These are phyloP conservation scores for Sordariomycetes sp. DNA, from an alignment of 2,329 filamentous ascomycete species.

Conservation along the genomic window DNA sequence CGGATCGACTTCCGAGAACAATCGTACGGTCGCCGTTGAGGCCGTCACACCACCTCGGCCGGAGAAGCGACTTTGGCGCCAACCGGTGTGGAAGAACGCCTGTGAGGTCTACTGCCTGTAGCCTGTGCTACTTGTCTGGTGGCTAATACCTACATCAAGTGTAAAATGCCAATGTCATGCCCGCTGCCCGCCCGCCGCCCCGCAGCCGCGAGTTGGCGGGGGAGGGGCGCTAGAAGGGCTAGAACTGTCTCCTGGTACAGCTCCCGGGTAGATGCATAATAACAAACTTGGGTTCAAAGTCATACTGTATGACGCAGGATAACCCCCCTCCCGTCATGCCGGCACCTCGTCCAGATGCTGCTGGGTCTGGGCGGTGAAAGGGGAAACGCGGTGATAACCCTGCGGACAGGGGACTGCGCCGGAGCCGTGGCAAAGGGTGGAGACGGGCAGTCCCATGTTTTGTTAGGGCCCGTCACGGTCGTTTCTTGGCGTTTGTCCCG, in stretches of 20 bases:
- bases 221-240: too few relatives aligned
- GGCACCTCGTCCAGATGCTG: background rate
- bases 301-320: background rate
- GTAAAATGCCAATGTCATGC: too few relatives aligned
- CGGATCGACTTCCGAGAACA: background rate
- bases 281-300: background rate
- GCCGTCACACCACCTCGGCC: background rate
- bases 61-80: background rate
- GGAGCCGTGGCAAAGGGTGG: background rate
- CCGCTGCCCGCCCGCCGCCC: too few relatives aligned
- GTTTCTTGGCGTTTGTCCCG: background rate
- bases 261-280: too few relatives aligned
- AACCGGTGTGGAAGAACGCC: background rate
- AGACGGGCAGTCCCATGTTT: background rate
- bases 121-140: background rate
- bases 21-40: background rate
- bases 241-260: too few relatives aligned
- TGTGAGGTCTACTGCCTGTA: background rate
- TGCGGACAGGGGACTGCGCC: background rate
- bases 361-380: background rate
- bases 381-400: background rate
- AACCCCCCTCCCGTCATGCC: background rate
- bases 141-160: too few relatives aligned
- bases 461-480: background rate
- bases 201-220: too few relatives aligned